Evolutionary conservation across 2,329 filamentous ascomycete species (phyloP), one percentile per base, ranked within the genome.

Genomic region (Drechslerella dactyloides): DNA sequence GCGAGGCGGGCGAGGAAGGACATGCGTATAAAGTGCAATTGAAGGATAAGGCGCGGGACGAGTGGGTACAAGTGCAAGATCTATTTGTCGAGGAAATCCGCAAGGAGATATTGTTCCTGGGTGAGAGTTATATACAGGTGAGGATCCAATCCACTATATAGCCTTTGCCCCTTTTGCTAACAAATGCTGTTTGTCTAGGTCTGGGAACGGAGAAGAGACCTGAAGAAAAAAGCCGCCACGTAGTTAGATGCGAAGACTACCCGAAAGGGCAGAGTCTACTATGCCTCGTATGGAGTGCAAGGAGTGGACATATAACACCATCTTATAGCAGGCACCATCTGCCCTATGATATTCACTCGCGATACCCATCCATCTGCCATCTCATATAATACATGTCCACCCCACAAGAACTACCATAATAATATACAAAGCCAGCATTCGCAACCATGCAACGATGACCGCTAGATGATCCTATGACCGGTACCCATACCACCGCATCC

Each of bases 11-110:
- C 50, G 93, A 97, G 81, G 90, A 90, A 81, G 83, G 82, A 69
- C 96, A 96, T 79, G 91, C 92, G 11, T 99, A 94, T 93, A 92
- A 96, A 79, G 91, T 92, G 21, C 94, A 99, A 82, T 81, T 99
- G 56, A 84, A 87, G 76, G 90, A 96, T 78, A 89, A 90, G 78
- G 89, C 87, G 23, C 85, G 89, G 21, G 89, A 90, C 35, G 90
- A 96, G 79, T 99, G 94, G 94, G 86, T 96, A 59, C 90, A 96
- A 68, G 89, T 93, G 63, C 94, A 99, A 82, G 94, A 99, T 81
- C 79, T 99, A 75, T 97, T 89, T 78, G 93, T 99, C 5, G 90
- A 97, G 78, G 88, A 89, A 80, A 90, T 94, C 19, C 89, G 93
- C 80, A 90, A 86, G 74, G 93, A 99, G 82, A 85, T 96, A 76